These are phyloP conservation scores for Xylaria sp. DNA, from an alignment of 2,329 filamentous ascomycete species.

Conservation along the genomic window DNA sequence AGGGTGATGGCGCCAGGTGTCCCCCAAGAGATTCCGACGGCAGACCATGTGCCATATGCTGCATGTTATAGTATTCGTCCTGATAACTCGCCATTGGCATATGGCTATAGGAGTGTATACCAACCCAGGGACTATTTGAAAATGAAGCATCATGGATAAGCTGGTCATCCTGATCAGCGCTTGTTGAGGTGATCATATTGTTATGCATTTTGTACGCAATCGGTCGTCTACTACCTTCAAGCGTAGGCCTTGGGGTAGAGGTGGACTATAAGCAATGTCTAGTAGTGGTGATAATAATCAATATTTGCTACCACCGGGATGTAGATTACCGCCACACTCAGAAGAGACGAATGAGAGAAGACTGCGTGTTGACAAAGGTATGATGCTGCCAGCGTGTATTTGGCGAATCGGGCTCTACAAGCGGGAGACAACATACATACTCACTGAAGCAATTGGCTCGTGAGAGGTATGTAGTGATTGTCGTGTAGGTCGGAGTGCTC, in stretches of 20 bases:
- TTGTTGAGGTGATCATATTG: slow-evolving; percentile 52
- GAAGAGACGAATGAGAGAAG: slow-evolving; percentile 30
- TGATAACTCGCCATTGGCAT: slow-evolving; percentile 74
- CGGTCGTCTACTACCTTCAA: slow-evolving; percentile 31
- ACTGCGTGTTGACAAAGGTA: slow-evolving; percentile 39
- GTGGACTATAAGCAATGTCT: slow-evolving; percentile 34
- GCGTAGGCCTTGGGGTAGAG: slow-evolving; percentile 30
- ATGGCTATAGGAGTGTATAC: slow-evolving; percentile 67
- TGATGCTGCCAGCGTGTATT: slow-evolving; percentile 42
- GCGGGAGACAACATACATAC: slow-evolving; percentile 56
- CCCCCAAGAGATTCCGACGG: slow-evolving; percentile 56
- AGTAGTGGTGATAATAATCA: slow-evolving; percentile 32
- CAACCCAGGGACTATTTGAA: slow-evolving; percentile 58
- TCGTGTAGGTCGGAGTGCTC: slow-evolving; percentile 44
- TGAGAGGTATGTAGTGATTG: slow-evolving; percentile 43
- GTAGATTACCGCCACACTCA: slow-evolving; percentile 34
- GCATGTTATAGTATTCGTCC: slow-evolving; percentile 63
- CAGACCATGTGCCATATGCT: slow-evolving; percentile 53
- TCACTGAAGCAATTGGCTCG: slow-evolving; percentile 50
- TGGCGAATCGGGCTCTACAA: slow-evolving; percentile 48
- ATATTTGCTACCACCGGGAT: slow-evolving; percentile 30
- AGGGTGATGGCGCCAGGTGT: slow-evolving; percentile 63
- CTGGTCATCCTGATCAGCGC: slow-evolving; percentile 54
- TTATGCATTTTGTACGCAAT: slow-evolving; percentile 50
- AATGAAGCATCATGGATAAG: slow-evolving; percentile 51